These are phyloP conservation scores for Tricholoma sp. DNA, from an alignment of 768 basidiomycete genomes.

Conservation along the genomic window DNA sequence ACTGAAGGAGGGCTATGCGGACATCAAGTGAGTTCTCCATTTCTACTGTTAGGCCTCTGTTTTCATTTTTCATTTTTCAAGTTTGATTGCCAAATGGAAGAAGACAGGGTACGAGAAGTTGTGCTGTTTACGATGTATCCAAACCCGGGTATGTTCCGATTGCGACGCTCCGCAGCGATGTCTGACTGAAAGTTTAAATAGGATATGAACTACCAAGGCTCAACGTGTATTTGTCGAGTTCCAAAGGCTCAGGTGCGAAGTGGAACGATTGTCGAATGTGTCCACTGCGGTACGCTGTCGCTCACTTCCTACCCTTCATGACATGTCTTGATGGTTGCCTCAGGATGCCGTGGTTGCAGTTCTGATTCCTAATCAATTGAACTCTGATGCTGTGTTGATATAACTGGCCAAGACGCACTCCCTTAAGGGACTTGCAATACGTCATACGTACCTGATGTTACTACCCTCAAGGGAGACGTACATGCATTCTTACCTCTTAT, in stretches of 20 bases:
- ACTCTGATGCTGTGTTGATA: background rate
- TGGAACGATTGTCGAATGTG: conserved; percentile 93
- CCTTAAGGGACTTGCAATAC: background rate
- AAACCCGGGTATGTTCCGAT: conserved; percentile 61
- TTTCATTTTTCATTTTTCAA: conserved; percentile 25
- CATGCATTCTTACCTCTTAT: no score
- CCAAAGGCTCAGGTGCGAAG: conserved; percentile 89
- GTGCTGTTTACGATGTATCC: conserved; percentile 95
- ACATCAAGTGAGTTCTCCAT: conserved; percentile 71
- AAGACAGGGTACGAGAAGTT: conserved; percentile 98
- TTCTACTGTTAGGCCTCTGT: background rate
- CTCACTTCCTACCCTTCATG: conserved; percentile 3
- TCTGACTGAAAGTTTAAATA: conserved; percentile 20
- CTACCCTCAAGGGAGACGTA: no score
- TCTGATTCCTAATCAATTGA: conserved; percentile 67
- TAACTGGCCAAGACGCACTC: background rate
- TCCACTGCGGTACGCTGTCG: conserved; percentile 81
- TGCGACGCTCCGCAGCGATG: background rate
- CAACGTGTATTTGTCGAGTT: conserved; percentile 96
- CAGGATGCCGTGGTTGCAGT: conserved; percentile 88
- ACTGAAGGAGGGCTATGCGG: conserved; percentile 94
- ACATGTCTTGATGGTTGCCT: conserved; percentile 5
- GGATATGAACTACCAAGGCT: conserved; percentile 99
- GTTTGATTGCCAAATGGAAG: conserved; percentile 99
- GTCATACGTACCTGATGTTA: background rate